Evolutionary conservation across 163 green algal genomes (phyloP).

Genomic region (Scenedesmus sp.): DNA sequence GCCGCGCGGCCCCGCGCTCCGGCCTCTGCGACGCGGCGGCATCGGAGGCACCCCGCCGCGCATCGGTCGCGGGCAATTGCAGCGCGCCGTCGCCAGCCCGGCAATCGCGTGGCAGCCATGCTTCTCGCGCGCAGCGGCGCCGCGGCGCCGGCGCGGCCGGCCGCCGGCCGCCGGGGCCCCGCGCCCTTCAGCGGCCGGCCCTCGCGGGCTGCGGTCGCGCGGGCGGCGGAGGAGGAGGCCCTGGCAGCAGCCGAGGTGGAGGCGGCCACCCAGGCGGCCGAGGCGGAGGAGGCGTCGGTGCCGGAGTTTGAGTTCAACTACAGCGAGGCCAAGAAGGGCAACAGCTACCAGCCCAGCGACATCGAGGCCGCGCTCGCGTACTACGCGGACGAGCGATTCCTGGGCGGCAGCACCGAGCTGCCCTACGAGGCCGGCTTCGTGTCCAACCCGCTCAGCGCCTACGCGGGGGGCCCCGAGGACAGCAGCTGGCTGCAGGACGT

Average conservation of each 20-base stretch:
- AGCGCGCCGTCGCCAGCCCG: too few relatives aligned
- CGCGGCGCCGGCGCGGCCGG: neutral
- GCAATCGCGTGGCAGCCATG: too few relatives aligned
- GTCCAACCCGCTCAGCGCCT: constrained; percentile 51
- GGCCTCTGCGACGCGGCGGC: too few relatives aligned
- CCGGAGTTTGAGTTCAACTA: constrained; percentile 39
- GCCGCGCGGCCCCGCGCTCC: too few relatives aligned
- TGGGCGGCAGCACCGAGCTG: constrained; percentile 38
- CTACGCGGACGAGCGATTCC: constrained; percentile 43
- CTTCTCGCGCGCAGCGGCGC: constrained; percentile 8
- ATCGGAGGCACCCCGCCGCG: too few relatives aligned
- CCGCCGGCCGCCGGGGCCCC: constrained; percentile 4
- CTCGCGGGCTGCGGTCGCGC: constrained; percentile 16
- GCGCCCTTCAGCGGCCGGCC: constrained; percentile 10
- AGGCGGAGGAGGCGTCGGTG: neutral
- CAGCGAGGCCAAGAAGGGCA: constrained; percentile 48
- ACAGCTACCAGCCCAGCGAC: constrained; percentile 58
- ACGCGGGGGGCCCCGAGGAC: constrained; percentile 25
- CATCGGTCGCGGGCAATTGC: too few relatives aligned
- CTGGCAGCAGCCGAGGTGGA: constrained; percentile 13
- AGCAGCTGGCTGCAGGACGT: constrained; percentile 53
- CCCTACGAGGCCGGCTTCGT: constrained; percentile 59
- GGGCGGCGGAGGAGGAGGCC: constrained; percentile 38
- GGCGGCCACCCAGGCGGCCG: constrained; percentile 6
- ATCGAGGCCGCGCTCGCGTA: constrained; percentile 59